phyloP scores from a whole-genome alignment of 2,329 filamentous ascomycete genomes.

The Parafenestella ontariensis region DNA sequence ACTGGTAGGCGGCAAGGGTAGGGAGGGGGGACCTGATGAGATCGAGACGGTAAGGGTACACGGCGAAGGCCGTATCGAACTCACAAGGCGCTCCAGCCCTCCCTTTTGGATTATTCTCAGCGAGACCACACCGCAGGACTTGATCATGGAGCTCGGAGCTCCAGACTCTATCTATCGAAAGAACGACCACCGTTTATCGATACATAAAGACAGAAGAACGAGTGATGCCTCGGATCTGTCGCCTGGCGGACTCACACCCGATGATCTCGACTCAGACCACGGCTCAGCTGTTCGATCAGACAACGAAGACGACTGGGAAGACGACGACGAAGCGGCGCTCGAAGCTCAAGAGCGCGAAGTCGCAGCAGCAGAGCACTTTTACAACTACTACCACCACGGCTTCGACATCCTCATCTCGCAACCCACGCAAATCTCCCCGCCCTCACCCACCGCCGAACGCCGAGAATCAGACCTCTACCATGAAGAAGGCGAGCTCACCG shows the following conservation, averaged over 20 bases:
- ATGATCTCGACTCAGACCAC: conserved; percentile 44
- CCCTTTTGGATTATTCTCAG: conserved; percentile 78
- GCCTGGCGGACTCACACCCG: conserved; percentile 33
- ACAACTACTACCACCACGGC: conserved; percentile 96
- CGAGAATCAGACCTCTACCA: conserved; percentile 36
- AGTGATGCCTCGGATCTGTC: conserved; percentile 48
- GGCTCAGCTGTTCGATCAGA: conserved; percentile 44
- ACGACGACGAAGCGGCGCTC: conserved; percentile 55
- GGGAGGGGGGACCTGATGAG: conserved; percentile 86
- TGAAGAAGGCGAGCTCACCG: conserved; percentile 34
- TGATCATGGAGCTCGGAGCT: conserved; percentile 88
- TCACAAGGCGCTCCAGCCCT: conserved; percentile 73
- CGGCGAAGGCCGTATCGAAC: conserved; percentile 78
- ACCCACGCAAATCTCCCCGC: conserved; percentile 63
- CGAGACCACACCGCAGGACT: conserved; percentile 88
- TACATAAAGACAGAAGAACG: conserved; percentile 64
- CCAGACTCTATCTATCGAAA: conserved; percentile 95
- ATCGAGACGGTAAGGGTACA: conserved; percentile 80
- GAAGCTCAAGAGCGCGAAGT: conserved; percentile 67
- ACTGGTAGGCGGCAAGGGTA: conserved; percentile 69
- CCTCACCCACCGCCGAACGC: conserved; percentile 62
- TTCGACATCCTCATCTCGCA: conserved; percentile 93
- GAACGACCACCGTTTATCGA: conserved; percentile 85
- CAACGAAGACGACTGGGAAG: conserved; percentile 56
- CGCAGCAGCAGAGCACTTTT: conserved; percentile 77